phyloP scores from a whole-genome alignment of 805 yeast genomes.

The Ogataea nakhonphanomensis region DNA sequence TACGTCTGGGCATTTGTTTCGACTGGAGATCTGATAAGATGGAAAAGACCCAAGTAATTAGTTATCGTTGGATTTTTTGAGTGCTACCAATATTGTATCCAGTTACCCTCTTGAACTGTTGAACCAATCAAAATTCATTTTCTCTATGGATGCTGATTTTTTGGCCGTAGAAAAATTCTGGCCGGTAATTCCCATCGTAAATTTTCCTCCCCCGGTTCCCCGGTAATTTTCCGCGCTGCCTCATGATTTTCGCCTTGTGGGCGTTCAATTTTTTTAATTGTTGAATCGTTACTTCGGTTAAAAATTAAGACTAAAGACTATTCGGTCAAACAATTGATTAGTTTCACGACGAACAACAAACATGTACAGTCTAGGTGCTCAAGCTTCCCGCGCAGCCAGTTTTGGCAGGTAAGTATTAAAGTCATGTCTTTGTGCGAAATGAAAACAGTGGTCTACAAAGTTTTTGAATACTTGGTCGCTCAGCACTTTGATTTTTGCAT shows the following conservation, averaged over 20 bases:
- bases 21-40: constrained; percentile 37
- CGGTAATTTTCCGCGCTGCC: constrained; percentile 4
- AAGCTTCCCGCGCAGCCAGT: constrained; percentile 47
- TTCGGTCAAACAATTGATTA: constrained; percentile 1
- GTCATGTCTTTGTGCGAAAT: not conserved
- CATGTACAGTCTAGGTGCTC: constrained; percentile 55
- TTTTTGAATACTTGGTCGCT: too few relatives aligned
- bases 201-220: not conserved
- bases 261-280: constrained; percentile 2
- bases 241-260: not conserved
- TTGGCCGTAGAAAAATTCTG: not conserved
- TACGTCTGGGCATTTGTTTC: constrained; percentile 37
- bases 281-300: constrained; percentile 2
- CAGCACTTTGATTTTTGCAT: too few relatives aligned
- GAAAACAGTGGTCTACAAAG: too few relatives aligned
- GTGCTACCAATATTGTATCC: not conserved
- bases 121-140: too few relatives aligned
- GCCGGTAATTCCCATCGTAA: not conserved
- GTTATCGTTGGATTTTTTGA: not conserved
- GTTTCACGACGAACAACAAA: constrained; percentile 3
- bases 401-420: constrained; percentile 43
- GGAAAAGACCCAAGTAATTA: constrained; percentile 33
- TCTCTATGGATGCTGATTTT: not conserved
- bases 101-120: constrained; percentile 3
- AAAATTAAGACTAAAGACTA: not conserved